These are phyloP conservation scores for Antarctomyces pellizariae DNA, from an alignment of 495 filamentous ascomycete genomes.

Conservation along the genomic window DNA sequence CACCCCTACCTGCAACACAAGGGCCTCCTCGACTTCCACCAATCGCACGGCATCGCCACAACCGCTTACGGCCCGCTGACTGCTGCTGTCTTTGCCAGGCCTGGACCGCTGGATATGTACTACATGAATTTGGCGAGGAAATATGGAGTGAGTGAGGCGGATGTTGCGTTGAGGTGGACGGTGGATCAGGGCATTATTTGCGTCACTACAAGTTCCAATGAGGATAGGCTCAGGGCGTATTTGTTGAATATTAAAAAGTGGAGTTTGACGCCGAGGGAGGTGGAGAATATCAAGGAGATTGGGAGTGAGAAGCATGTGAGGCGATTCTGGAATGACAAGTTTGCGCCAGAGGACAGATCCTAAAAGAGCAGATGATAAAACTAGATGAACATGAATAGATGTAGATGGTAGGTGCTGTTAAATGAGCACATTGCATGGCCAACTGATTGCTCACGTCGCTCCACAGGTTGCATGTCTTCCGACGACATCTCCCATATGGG, in stretches of 20 bases:
- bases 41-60: slow-evolving; percentile 41
- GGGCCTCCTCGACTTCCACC: slow-evolving; percentile 37
- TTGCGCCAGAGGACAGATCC: slow-evolving; percentile 33
- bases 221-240: slow-evolving; percentile 44
- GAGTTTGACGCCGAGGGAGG: slow-evolving; percentile 46
- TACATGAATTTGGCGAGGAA: slow-evolving; percentile 41
- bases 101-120: slow-evolving; percentile 43
- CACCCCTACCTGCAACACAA: slow-evolving; percentile 70
- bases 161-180: slow-evolving; percentile 54
- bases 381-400: too few relatives aligned
- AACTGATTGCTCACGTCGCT: too few relatives aligned
- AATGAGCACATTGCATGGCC: too few relatives aligned
- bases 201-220: slow-evolving; percentile 55
- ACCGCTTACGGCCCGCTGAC: slow-evolving; percentile 47
- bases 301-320: slow-evolving; percentile 47
- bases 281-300: slow-evolving; percentile 34
- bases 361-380: too few relatives aligned
- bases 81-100: slow-evolving; percentile 35
- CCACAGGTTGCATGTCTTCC: too few relatives aligned
- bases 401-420: too few relatives aligned
- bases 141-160: slow-evolving; percentile 48
- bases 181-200: slow-evolving; percentile 59
- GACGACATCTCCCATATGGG: too few relatives aligned
- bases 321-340: slow-evolving; percentile 40
- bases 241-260: slow-evolving; percentile 34